Evolutionary conservation across 176 grass and related monocot species (phyloP).

Genomic region (bread wheat (Triticum aestivum)): IWGSC_CS_RefSeq_v2.1 NC_057799.1:53587676-53588175

Average conservation of each 20-base stretch:
- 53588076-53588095: not conserved
- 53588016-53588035: conserved; percentile 9
- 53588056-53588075: not conserved
- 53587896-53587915: conserved; percentile 36
- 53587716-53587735: conserved; percentile 34
- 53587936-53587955: not conserved
- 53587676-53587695: conserved; percentile 29
- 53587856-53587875: conserved; percentile 11
- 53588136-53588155: not conserved
- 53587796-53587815: conserved; percentile 14
- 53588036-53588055: not conserved
- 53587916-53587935: conserved; percentile 20
- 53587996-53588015: not conserved
- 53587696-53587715: conserved; percentile 53
- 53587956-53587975: conserved; percentile 46
- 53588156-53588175: not conserved
- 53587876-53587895: conserved; percentile 39
- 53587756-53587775: not conserved
- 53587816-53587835: conserved; percentile 35
- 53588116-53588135: not conserved
- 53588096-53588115: not conserved
- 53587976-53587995: not conserved
- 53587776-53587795: conserved; percentile 48
- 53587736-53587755: conserved; percentile 9
- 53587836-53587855: conserved; percentile 1